A percentile compares a stretch with the other conserved stretches of the same genome.
These are phyloP conservation scores for Mucor plumbeus DNA, from an alignment of 371 early-diverging fungal genomes.

Conservation along the genomic window DNA sequence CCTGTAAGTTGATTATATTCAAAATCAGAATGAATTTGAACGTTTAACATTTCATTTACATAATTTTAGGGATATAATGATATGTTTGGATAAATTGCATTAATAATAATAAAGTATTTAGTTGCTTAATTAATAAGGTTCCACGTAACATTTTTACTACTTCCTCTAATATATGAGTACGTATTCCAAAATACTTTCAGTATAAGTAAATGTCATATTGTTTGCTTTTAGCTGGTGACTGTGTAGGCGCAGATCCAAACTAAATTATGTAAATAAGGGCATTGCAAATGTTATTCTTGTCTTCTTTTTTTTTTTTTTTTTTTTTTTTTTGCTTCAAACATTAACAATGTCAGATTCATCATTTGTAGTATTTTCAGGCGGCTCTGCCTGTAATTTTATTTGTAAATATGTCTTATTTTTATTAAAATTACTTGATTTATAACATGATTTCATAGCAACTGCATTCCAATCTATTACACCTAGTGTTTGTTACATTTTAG, in stretches of 20 bases:
- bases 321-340: background rate
- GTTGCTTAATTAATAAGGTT: background rate
- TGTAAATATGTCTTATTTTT: slow-evolving; percentile 12
- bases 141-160: too few relatives aligned
- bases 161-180: background rate
- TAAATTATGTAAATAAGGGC: background rate
- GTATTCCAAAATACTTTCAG: background rate
- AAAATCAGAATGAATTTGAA: background rate
- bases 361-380: slow-evolving; percentile 72
- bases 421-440: background rate
- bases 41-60: background rate
- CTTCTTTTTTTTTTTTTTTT: background rate
- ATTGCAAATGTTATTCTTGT: background rate
- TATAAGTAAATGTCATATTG: too few relatives aligned
- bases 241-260: slow-evolving; percentile 2
- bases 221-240: background rate
- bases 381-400: slow-evolving; percentile 73
- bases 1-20: slow-evolving; percentile 54
- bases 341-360: slow-evolving; percentile 19
- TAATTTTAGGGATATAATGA: slow-evolving; percentile 59
- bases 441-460: slow-evolving; percentile 26
- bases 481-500: slow-evolving; percentile 71
- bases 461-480: slow-evolving; percentile 59
- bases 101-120: background rate
- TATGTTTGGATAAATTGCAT: slow-evolving; percentile 64